Percentiles rank a stretch among this genome's conserved stretches.
phyloP scores from a whole-genome alignment of 2,329 filamentous ascomycete species.

The Penicillium decumbens region DNA sequence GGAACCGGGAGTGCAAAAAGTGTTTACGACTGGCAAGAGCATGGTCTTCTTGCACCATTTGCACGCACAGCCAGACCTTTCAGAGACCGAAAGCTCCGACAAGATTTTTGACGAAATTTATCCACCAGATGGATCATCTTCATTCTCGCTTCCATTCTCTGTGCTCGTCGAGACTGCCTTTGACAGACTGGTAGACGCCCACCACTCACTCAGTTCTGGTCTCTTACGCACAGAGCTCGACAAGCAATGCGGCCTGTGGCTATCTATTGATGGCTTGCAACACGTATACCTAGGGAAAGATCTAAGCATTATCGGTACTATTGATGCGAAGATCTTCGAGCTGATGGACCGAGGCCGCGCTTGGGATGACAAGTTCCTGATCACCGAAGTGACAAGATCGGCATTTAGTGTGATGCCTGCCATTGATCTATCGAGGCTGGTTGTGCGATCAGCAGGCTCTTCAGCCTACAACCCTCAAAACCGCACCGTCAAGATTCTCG shows the following conservation, averaged over 20 bases:
- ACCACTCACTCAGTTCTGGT: conserved; percentile 65
- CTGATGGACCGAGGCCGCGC: conserved; percentile 59
- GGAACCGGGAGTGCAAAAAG: conserved; percentile 61
- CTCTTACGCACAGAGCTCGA: conserved; percentile 65
- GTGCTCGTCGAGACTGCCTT: conserved; percentile 70
- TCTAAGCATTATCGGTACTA: conserved; percentile 60
- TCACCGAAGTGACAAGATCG: conserved; percentile 72
- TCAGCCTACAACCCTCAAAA: conserved; percentile 43
- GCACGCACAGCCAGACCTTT: conserved; percentile 40
- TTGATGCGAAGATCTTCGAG: conserved; percentile 68
- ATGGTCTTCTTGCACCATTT: conserved; percentile 76
- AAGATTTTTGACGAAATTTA: conserved; percentile 29
- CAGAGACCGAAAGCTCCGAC: conserved; percentile 30
- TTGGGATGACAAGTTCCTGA: conserved; percentile 77
- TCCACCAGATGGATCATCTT: conserved; percentile 38
- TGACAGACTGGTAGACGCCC: conserved; percentile 68
- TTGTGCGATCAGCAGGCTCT: conserved; percentile 50
- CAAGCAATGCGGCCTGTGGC: conserved; percentile 62
- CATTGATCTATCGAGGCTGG: conserved; percentile 59
- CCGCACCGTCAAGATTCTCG: conserved; percentile 59
- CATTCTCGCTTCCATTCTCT: conserved; percentile 44
- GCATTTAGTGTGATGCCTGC: conserved; percentile 55
- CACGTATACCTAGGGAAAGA: conserved; percentile 73
- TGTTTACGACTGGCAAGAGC: conserved; percentile 85
- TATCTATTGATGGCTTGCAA: conserved; percentile 62